phyloP scores from a whole-genome alignment of 768 basidiomycete species.

The Termitomyces sp. region DNA sequence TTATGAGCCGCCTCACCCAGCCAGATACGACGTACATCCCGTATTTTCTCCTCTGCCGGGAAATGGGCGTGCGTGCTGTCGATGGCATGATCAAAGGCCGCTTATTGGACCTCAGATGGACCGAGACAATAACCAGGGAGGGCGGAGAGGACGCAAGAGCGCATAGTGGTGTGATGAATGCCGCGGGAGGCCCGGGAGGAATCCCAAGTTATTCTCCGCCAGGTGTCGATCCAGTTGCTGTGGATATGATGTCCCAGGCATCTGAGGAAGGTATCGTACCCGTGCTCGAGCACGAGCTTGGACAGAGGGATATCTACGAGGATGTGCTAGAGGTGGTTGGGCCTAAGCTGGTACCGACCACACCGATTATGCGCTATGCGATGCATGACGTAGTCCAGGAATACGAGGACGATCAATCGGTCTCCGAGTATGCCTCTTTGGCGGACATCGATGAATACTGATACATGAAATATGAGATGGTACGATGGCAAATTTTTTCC shows the following conservation, averaged over 20 bases:
- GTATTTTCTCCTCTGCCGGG: slow-evolving; percentile 78
- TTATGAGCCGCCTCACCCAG: slow-evolving; percentile 74
- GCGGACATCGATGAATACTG: slow-evolving; percentile 57
- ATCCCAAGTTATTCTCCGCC: slow-evolving; percentile 14
- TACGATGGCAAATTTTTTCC: neutral
- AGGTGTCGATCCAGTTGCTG: slow-evolving; percentile 36
- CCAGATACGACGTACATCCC: slow-evolving; percentile 58
- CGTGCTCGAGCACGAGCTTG: slow-evolving; percentile 35
- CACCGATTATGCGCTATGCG: slow-evolving; percentile 79
- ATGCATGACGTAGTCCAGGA: slow-evolving; percentile 83
- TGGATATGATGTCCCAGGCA: slow-evolving; percentile 24
- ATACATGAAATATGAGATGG: neutral
- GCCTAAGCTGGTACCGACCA: slow-evolving; percentile 70
- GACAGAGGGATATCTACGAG: slow-evolving; percentile 39
- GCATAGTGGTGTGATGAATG: slow-evolving; percentile 15
- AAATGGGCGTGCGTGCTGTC: slow-evolving; percentile 78
- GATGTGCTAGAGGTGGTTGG: slow-evolving; percentile 58
- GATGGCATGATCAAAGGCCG: slow-evolving; percentile 82
- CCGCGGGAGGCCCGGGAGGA: neutral
- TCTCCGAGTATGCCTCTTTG: slow-evolving; percentile 76
- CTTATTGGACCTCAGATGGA: slow-evolving; percentile 74
- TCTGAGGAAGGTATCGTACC: slow-evolving; percentile 26
- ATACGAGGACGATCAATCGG: slow-evolving; percentile 70
- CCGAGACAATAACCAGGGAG: slow-evolving; percentile 61
- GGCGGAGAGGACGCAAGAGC: slow-evolving; percentile 26